Conservation (phyloP, 805 yeast species). For the Maudiozyma pseudohumilis region DNA sequence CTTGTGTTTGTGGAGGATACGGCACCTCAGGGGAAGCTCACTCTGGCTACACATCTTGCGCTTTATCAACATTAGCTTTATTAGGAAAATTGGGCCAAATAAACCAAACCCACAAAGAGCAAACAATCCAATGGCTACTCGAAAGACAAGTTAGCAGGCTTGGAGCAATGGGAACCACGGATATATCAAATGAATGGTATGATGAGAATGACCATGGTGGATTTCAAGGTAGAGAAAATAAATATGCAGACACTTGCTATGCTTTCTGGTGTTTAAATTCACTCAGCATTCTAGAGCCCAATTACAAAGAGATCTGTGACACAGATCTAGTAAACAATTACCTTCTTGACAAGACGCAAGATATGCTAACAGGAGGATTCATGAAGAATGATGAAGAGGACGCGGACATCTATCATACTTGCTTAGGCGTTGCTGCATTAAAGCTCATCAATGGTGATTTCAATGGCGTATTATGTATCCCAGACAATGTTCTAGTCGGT, state of each 20-base stretch:
- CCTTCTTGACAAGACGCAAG: conserved; percentile 49
- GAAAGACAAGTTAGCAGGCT: conserved; percentile 43
- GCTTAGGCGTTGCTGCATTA: conserved; percentile 48
- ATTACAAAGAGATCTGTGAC: conserved; percentile 9
- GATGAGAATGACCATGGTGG: conserved; percentile 59
- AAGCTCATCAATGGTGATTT: conserved; percentile 29
- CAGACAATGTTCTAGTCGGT: conserved; percentile 6
- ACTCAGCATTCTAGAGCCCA: conserved; percentile 34
- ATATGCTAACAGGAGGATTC: conserved; percentile 64
- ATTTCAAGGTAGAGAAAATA: conserved; percentile 79
- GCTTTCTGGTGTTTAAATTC: conserved; percentile 73
- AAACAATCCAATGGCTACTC: conserved; percentile 49
- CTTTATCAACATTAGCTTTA: conserved; percentile 49
- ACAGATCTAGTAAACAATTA: conserved; percentile 31
- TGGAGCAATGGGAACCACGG: conserved; percentile 15
- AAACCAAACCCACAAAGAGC: conserved; percentile 18
- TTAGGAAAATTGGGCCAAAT: conserved; percentile 23
- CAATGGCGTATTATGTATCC: conserved; percentile 25
- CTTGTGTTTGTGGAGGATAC: conserved; percentile 60
- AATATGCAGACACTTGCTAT: conserved; percentile 79
- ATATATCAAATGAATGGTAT: conserved; percentile 27
- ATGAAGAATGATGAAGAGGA: conserved; percentile 51
- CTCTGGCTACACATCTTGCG: conserved; percentile 83
- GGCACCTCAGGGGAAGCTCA: conserved; percentile 62
- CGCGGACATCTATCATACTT: conserved; percentile 66